phyloP scores from a whole-genome alignment of 208 protist genomes.

The Herpetomonas samuelpessoai region DNA sequence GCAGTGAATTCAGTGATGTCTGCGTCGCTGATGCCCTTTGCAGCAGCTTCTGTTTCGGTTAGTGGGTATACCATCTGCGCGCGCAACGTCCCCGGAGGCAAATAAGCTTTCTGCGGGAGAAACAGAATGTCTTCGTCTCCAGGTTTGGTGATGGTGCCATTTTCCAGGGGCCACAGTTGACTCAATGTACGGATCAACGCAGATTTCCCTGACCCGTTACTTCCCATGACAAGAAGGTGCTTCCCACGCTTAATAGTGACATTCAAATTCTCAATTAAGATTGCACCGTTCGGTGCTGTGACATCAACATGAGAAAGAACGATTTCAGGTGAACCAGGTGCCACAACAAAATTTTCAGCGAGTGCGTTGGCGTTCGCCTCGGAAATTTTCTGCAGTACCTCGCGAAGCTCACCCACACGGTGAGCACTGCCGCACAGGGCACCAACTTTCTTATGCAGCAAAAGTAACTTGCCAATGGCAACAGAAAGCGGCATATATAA shows the following conservation, averaged over 20 bases:
- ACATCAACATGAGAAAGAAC: slow-evolving; percentile 54
- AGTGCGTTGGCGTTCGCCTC: slow-evolving; percentile 13
- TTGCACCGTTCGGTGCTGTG: slow-evolving; percentile 34
- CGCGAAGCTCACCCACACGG: slow-evolving; percentile 78
- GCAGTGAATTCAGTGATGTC: slow-evolving; percentile 38
- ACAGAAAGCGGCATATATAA: slow-evolving; percentile 73
- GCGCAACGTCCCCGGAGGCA: slow-evolving; percentile 76
- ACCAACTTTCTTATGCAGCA: slow-evolving; percentile 74
- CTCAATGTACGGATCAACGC: slow-evolving; percentile 67
- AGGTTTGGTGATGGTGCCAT: slow-evolving; percentile 52
- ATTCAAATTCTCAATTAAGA: slow-evolving; percentile 61
- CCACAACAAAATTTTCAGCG: slow-evolving; percentile 15
- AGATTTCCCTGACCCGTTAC: slow-evolving; percentile 91
- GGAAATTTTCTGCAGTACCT: slow-evolving; percentile 44
- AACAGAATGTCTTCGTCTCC: slow-evolving; percentile 36
- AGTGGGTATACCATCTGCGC: slow-evolving; percentile 79
- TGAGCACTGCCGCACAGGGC: slow-evolving; percentile 72
- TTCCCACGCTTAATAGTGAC: slow-evolving; percentile 39
- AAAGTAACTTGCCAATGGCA: slow-evolving; percentile 69
- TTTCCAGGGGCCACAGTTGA: slow-evolving; percentile 65
- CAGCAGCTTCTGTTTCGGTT: slow-evolving; percentile 20
- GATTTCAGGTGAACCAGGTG: slow-evolving; percentile 28
- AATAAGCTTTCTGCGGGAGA: slow-evolving; percentile 77
- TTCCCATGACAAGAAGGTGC: slow-evolving; percentile 82
- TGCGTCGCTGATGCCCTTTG: slow-evolving; percentile 37